These are phyloP conservation scores for Wickerhamomyces chambardii DNA, from an alignment of 805 yeast species.

Conservation along the genomic window DNA sequence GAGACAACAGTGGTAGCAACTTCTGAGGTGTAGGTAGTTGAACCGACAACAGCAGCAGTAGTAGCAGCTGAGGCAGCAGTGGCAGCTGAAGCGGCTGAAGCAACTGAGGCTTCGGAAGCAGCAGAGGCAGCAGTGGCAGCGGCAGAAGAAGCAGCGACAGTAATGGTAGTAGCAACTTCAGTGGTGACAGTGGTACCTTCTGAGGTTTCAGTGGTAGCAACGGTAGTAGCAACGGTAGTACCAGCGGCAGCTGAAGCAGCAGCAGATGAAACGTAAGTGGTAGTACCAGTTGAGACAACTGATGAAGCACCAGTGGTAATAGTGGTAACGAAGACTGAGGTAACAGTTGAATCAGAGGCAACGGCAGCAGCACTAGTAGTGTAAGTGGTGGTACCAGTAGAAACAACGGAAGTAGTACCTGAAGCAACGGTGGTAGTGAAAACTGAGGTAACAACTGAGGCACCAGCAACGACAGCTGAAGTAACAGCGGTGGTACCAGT, in stretches of 20 bases:
- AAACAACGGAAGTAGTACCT: conserved; percentile 2
- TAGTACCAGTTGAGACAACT: conserved; percentile 1
- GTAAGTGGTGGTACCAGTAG: conserved; percentile 19
- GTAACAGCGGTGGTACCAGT: neutral
- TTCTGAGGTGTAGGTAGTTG: conserved; percentile 14
- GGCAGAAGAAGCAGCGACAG: conserved; percentile 5
- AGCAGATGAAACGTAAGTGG: neutral
- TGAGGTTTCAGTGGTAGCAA: conserved; percentile 4
- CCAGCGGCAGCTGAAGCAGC: too few relatives aligned
- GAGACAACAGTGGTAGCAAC: conserved; percentile 2
- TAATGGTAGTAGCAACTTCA: conserved; percentile 19
- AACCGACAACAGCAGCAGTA: conserved; percentile 11
- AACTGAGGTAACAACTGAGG: too few relatives aligned
- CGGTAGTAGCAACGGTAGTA: neutral
- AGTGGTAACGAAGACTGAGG: neutral
- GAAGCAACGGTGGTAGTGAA: neutral
- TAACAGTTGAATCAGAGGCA: neutral
- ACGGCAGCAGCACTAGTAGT: too few relatives aligned
- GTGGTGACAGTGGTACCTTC: conserved; percentile 17
- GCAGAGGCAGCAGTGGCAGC: neutral
- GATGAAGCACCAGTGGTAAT: conserved; percentile 1
- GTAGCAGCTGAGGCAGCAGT: conserved; percentile 14
- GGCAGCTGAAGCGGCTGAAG: conserved; percentile 17
- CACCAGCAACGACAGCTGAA: neutral
- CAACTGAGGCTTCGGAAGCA: conserved; percentile 2